Conservation (phyloP, 495 filamentous ascomycete genomes). For the Emericellopsis terricola region DNA sequence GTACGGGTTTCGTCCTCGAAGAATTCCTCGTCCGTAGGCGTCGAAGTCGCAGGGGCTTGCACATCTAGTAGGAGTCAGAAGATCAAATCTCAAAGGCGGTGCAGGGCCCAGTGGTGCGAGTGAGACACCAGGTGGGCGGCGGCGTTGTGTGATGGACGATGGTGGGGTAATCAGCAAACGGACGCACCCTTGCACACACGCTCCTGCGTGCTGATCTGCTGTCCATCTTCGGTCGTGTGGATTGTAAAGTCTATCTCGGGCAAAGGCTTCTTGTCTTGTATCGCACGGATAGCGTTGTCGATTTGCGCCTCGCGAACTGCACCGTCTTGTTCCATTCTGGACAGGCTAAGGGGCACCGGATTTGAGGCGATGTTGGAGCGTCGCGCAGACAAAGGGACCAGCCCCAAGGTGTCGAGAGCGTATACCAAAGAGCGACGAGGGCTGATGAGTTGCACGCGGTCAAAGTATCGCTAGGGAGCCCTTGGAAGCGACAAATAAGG, state of each 20-base stretch:
- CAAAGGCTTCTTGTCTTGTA: conserved; percentile 79
- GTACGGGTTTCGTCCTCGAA: conserved; percentile 57
- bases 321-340: too few species aligned
- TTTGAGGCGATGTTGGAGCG: too few species aligned
- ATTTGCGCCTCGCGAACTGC: too few species aligned
- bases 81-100: conserved; percentile 3
- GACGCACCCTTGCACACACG: conserved; percentile 86
- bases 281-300: conserved; percentile 58
- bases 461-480: too few species aligned
- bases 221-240: conserved; percentile 94
- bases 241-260: conserved; percentile 97
- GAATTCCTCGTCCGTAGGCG: conserved; percentile 66
- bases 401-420: too few species aligned
- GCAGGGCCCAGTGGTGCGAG: neutral
- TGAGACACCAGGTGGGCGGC: neutral
- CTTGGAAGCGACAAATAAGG: too few species aligned
- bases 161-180: neutral
- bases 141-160: conserved; percentile 1
- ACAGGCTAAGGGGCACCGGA: too few species aligned
- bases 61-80: conserved; percentile 50
- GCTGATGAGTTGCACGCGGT: too few species aligned
- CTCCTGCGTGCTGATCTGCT: conserved; percentile 84
- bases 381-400: too few species aligned
- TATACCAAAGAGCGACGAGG: too few species aligned
- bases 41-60: conserved; percentile 86